phyloP scores from a whole-genome alignment of 306 rosid genomes.

The Alnus rubra region DNA sequence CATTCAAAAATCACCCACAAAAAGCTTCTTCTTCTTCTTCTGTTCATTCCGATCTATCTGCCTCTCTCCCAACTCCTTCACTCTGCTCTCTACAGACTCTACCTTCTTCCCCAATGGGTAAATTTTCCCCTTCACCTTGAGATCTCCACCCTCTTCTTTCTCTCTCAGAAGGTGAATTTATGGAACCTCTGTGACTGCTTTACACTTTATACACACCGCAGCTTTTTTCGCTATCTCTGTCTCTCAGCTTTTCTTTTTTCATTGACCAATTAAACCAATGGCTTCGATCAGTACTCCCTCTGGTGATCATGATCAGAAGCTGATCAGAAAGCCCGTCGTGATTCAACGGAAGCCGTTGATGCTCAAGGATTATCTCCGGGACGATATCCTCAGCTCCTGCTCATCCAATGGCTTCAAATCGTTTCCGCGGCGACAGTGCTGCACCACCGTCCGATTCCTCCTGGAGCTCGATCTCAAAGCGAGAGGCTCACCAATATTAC shows the following conservation, averaged over 20 bases:
- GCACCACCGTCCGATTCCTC: conserved; percentile 54
- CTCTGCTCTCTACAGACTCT: not conserved
- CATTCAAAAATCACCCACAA: conserved; percentile 31
- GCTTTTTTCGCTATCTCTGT: not conserved
- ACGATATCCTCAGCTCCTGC: conserved; percentile 66
- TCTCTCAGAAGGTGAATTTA: conserved; percentile 16
- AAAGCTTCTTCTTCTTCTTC: conserved; percentile 43
- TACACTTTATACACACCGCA: not conserved
- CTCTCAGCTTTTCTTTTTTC: not conserved
- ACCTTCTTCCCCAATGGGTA: not conserved
- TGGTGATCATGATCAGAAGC: conserved; percentile 14
- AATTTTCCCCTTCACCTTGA: conserved; percentile 9
- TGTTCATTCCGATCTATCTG: not conserved
- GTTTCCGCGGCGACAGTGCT: conserved; percentile 73
- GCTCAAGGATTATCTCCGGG: conserved; percentile 71
- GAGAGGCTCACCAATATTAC: conserved; percentile 1
- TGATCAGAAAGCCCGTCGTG: conserved; percentile 12
- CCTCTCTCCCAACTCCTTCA: not conserved
- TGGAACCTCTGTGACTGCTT: conserved; percentile 15
- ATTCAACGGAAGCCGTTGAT: conserved; percentile 26
- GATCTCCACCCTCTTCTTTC: conserved; percentile 33
- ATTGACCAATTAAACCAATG: conserved; percentile 21
- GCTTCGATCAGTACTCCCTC: conserved; percentile 23
- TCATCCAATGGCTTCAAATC: conserved; percentile 85
- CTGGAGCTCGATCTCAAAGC: conserved; percentile 49